phyloP scores from a whole-genome alignment of 1,139 yeast genomes.

The Arxiozyma heterogenica region DNA sequence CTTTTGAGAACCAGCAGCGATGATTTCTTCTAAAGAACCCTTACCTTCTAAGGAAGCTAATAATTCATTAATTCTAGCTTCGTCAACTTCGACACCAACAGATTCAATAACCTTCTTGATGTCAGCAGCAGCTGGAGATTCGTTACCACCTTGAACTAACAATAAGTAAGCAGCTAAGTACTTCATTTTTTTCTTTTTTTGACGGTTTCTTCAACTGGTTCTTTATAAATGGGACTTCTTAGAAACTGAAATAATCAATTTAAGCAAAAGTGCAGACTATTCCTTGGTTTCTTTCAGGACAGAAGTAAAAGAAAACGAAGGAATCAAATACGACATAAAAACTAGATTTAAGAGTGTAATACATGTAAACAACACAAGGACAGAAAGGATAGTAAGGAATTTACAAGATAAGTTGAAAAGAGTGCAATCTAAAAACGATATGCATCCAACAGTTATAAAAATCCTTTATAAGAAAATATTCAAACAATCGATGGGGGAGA shows the following conservation, averaged over 20 bases:
- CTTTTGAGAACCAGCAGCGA: conserved; percentile 92
- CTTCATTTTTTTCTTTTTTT: conserved; percentile 45
- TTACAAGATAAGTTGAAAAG: not conserved
- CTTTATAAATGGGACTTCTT: not conserved
- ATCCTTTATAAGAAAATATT: too few species aligned
- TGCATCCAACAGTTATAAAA: too few species aligned
- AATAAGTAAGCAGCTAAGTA: conserved; percentile 89
- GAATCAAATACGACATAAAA: too few species aligned
- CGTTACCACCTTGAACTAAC: conserved; percentile 78
- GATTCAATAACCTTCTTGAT: conserved; percentile 67
- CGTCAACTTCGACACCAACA: conserved; percentile 93
- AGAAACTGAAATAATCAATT: conserved; percentile 30
- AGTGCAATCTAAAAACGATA: not conserved
- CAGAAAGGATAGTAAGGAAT: too few species aligned
- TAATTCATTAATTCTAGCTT: conserved; percentile 74
- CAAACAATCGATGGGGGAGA: too few species aligned
- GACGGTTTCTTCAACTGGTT: not conserved
- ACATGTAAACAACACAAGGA: too few species aligned
- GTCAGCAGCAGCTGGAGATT: conserved; percentile 14
- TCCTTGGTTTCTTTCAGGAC: conserved; percentile 3
- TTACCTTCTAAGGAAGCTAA: conserved; percentile 92
- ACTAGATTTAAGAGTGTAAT: too few species aligned
- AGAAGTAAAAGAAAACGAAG: not conserved
- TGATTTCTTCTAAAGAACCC: conserved; percentile 72
- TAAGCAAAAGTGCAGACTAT: conserved; percentile 33